Evolutionary conservation across 768 basidiomycete genomes (phyloP).

Genomic region (Rickenella mellea): DNA sequence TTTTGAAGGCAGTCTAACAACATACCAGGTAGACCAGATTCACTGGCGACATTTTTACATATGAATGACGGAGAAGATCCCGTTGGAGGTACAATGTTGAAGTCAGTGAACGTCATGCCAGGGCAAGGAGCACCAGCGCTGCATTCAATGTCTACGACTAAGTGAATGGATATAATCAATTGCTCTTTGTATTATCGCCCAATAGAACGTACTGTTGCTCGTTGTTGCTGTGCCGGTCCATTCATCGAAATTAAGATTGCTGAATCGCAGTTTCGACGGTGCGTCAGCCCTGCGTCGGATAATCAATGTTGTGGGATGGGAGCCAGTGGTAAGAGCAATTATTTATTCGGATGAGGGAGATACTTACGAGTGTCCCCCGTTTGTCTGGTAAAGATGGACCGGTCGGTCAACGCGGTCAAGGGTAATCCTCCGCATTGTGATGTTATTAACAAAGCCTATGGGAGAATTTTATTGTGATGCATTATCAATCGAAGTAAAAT

Average conservation of each 20-base stretch:
- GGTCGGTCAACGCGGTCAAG: constrained; percentile 38
- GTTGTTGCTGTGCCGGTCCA: constrained; percentile 38
- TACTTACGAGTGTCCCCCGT: constrained; percentile 34
- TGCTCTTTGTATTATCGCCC: not conserved
- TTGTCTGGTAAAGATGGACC: constrained; percentile 43
- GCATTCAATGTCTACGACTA: constrained; percentile 44
- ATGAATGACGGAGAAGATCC: constrained; percentile 28
- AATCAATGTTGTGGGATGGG: not conserved
- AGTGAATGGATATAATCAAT: not conserved
- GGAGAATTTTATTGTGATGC: no score
- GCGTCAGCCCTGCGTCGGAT: constrained; percentile 30
- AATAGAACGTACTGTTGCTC: constrained; percentile 23
- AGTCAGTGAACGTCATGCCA: constrained; percentile 31
- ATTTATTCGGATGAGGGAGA: not conserved
- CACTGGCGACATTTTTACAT: constrained; percentile 37
- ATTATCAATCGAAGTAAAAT: no score
- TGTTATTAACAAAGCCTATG: constrained; percentile 34
- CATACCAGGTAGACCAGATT: constrained; percentile 19
- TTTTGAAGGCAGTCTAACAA: no score
- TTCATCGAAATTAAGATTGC: constrained; percentile 33
- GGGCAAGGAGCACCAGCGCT: constrained; percentile 38
- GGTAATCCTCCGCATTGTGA: constrained; percentile 30
- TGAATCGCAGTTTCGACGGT: constrained; percentile 39
- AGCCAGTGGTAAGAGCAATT: not conserved
- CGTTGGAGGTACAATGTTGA: constrained; percentile 27